Conservation (phyloP, 2,329 filamentous ascomycete genomes). For the Alternaria conjuncta region DNA sequence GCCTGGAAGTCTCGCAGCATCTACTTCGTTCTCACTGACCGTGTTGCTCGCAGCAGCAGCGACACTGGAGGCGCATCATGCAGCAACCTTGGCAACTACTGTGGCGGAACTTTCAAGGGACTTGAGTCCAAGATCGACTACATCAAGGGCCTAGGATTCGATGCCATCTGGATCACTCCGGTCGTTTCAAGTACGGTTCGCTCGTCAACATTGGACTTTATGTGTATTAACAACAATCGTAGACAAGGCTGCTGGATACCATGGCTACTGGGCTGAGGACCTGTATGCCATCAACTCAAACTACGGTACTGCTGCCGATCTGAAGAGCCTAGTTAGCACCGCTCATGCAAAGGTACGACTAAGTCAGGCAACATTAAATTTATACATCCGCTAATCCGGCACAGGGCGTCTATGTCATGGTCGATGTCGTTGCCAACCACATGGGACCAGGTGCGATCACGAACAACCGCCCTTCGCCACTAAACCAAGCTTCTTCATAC, state of each 20-base stretch:
- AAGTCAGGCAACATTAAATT: background rate
- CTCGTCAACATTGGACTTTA: background rate
- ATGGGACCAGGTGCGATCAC: slow-evolving; percentile 39
- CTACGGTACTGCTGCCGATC: slow-evolving; percentile 56
- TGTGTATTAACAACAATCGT: background rate
- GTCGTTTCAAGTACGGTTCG: slow-evolving; percentile 38
- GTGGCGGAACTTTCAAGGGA: slow-evolving; percentile 60
- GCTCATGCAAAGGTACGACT: slow-evolving; percentile 55
- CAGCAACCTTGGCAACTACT: slow-evolving; percentile 50
- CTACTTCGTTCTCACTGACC: slow-evolving; percentile 48
- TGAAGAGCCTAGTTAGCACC: slow-evolving; percentile 54
- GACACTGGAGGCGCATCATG: slow-evolving; percentile 42
- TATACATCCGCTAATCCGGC: slow-evolving; percentile 3
- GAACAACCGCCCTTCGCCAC: slow-evolving; percentile 35
- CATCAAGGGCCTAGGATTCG: slow-evolving; percentile 58
- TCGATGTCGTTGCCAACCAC: slow-evolving; percentile 61
- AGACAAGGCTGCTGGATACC: slow-evolving; percentile 56
- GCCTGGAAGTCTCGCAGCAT: slow-evolving; percentile 49
- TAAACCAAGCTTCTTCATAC: slow-evolving; percentile 37
- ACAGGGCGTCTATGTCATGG: slow-evolving; percentile 56
- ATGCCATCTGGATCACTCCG: slow-evolving; percentile 57
- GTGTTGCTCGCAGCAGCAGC: slow-evolving; percentile 42
- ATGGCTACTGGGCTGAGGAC: slow-evolving; percentile 59
- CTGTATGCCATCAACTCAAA: slow-evolving; percentile 57
- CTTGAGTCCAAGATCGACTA: slow-evolving; percentile 59